Conservation (phyloP, 495 filamentous ascomycete genomes). For the Penicillium roqueforti region DNA sequence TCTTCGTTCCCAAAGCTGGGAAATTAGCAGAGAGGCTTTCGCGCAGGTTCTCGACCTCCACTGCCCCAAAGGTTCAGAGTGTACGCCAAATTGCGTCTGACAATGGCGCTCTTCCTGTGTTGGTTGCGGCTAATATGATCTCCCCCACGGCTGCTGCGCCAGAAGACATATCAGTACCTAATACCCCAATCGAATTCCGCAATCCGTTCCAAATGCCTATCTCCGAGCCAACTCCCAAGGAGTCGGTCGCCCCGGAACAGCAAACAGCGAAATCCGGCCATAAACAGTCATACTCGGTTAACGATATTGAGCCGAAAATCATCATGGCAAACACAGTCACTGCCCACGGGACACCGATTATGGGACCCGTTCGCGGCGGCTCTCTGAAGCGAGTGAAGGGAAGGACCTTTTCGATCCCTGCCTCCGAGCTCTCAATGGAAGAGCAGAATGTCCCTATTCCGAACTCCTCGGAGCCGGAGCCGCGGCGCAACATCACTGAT, state of each 20-base stretch:
- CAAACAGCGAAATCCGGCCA: slow-evolving; percentile 10
- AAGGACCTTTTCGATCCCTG: slow-evolving; percentile 34
- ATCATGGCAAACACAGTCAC: slow-evolving; percentile 24
- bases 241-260: not conserved
- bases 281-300: slow-evolving; percentile 22
- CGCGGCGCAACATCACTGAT: slow-evolving; percentile 42
- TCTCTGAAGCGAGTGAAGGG: slow-evolving; percentile 34
- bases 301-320: slow-evolving; percentile 25
- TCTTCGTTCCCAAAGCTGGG: slow-evolving; percentile 38
- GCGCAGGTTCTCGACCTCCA: slow-evolving; percentile 30
- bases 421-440: slow-evolving; percentile 20
- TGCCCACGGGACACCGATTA: slow-evolving; percentile 17
- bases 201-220: slow-evolving; percentile 30
- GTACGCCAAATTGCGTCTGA: slow-evolving; percentile 29
- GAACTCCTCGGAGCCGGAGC: slow-evolving; percentile 20
- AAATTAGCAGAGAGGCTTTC: slow-evolving; percentile 34
- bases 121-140: slow-evolving; percentile 40
- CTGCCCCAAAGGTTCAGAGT: slow-evolving; percentile 22
- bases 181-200: slow-evolving; percentile 30
- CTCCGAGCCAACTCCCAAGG: not conserved
- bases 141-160: slow-evolving; percentile 11
- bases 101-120: slow-evolving; percentile 28
- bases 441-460: slow-evolving; percentile 20
- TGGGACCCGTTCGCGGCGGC: slow-evolving; percentile 22
- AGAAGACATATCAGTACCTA: slow-evolving; percentile 6